Evolutionary conservation across 1,284 basidiomycete species (phyloP).

Genomic region (Trametes versicolor): DNA sequence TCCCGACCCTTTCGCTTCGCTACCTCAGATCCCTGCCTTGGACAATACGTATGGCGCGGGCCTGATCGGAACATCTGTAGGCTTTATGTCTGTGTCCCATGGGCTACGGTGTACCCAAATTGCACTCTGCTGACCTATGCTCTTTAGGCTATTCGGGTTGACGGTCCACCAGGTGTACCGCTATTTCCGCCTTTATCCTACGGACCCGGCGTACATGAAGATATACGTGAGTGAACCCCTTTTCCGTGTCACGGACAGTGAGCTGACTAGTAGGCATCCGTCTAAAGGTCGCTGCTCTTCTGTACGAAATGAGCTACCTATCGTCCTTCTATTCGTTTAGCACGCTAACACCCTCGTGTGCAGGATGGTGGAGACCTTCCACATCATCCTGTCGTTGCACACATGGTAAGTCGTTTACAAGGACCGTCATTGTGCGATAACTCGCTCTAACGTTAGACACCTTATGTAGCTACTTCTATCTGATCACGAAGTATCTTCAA

Average conservation of each 20-base stretch:
- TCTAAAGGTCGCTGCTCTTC: too few relatives aligned
- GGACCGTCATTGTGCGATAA: too few relatives aligned
- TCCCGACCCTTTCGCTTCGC: background rate
- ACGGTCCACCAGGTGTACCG: conserved; percentile 17
- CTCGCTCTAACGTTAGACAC: too few relatives aligned
- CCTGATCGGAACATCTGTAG: conserved; percentile 1
- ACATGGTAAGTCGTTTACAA: background rate
- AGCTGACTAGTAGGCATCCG: too few relatives aligned
- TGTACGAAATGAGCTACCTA: background rate
- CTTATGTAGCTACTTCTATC: conserved; percentile 7
- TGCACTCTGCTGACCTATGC: background rate
- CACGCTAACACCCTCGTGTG: background rate
- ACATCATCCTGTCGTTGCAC: conserved; percentile 53
- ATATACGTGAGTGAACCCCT: background rate
- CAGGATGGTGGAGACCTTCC: conserved; percentile 51
- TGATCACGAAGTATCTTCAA: conserved; percentile 10
- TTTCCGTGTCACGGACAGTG: too few relatives aligned
- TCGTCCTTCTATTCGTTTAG: background rate
- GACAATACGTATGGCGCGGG: conserved; percentile 10
- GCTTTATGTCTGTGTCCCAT: background rate
- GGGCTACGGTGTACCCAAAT: too few relatives aligned
- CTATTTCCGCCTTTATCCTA: conserved; percentile 13
- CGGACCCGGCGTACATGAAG: conserved; percentile 7
- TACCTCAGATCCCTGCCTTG: conserved; percentile 4
- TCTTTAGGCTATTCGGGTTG: conserved; percentile 1